Conservation (phyloP, 352 stramenopile species). For the Pythium aquatile region DNA sequence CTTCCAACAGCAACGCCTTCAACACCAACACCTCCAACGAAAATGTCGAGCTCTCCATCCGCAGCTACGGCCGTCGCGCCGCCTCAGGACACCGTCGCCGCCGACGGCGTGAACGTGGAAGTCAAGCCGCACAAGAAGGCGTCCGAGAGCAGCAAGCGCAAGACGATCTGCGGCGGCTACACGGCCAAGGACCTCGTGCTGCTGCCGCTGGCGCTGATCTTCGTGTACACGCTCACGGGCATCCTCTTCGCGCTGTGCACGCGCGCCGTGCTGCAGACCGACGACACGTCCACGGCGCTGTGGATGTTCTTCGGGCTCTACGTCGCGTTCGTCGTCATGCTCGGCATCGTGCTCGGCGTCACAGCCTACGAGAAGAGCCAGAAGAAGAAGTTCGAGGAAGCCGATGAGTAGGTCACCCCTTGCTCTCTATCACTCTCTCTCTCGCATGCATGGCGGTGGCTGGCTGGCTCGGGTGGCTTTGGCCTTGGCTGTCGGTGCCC, state of each 20-base stretch:
- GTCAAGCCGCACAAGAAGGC: slow-evolving; percentile 58
- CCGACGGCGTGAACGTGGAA: slow-evolving; percentile 43
- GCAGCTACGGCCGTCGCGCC: slow-evolving; percentile 3
- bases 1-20: background rate
- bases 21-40: background rate
- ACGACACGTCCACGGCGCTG: slow-evolving; percentile 74
- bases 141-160: slow-evolving; percentile 32
- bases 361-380: slow-evolving; percentile 66
- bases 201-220: slow-evolving; percentile 59
- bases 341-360: slow-evolving; percentile 58
- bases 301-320: slow-evolving; percentile 82
- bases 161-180: slow-evolving; percentile 67
- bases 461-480: background rate
- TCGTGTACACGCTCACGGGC: slow-evolving; percentile 61
- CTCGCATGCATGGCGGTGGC: background rate
- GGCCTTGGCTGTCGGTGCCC: too few relatives aligned
- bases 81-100: slow-evolving; percentile 2
- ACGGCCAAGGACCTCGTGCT: slow-evolving; percentile 70
- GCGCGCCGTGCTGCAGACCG: slow-evolving; percentile 68
- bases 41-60: slow-evolving; percentile 10
- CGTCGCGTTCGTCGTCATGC: slow-evolving; percentile 56
- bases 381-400: slow-evolving; percentile 42
- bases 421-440: background rate
- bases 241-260: slow-evolving; percentile 73
- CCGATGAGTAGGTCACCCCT: slow-evolving; percentile 27